These are phyloP conservation scores for Brachypodium distachyon DNA, from an alignment of 202 grass and related monocot species.

Conservation along the genomic window DNA sequence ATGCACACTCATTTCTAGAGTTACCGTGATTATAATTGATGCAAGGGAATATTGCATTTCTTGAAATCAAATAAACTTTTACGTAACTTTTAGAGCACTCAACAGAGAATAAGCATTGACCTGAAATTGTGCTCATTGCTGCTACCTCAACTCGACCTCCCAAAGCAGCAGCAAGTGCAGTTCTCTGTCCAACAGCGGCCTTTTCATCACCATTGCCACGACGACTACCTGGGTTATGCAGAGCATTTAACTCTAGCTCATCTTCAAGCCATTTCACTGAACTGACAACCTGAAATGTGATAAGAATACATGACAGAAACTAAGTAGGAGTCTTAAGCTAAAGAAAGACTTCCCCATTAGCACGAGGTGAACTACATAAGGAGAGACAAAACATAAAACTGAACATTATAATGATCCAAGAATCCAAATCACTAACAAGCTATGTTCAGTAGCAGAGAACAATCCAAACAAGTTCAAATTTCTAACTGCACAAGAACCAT, in stretches of 20 bases:
- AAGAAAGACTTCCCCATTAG: not conserved
- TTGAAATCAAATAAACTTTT: conserved; percentile 8
- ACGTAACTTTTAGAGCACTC: conserved; percentile 11
- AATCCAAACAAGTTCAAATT: conserved; percentile 18
- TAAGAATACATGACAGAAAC: conserved; percentile 5
- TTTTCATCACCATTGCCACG: conserved; percentile 86
- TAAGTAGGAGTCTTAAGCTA: not conserved
- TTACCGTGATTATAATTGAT: conserved; percentile 15
- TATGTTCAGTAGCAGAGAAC: not conserved
- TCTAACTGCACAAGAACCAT: conserved; percentile 12
- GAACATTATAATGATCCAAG: not conserved
- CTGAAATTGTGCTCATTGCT: conserved; percentile 98
- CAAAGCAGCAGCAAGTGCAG: conserved; percentile 93
- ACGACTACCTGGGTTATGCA: conserved; percentile 87
- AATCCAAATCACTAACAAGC: not conserved
- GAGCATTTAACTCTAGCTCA: conserved; percentile 94
- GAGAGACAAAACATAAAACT: not conserved
- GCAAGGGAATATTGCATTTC: not conserved
- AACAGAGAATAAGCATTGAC: conserved; percentile 45
- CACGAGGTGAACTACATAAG: not conserved
- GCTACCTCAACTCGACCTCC: conserved; percentile 91
- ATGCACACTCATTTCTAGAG: not conserved
- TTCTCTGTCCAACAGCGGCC: conserved; percentile 73
- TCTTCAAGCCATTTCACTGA: conserved; percentile 99
- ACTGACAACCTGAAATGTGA: conserved; percentile 82